These are phyloP conservation scores for Gypsophila paniculata DNA, from an alignment of 179 eudicot species.

Conservation along the genomic window DNA sequence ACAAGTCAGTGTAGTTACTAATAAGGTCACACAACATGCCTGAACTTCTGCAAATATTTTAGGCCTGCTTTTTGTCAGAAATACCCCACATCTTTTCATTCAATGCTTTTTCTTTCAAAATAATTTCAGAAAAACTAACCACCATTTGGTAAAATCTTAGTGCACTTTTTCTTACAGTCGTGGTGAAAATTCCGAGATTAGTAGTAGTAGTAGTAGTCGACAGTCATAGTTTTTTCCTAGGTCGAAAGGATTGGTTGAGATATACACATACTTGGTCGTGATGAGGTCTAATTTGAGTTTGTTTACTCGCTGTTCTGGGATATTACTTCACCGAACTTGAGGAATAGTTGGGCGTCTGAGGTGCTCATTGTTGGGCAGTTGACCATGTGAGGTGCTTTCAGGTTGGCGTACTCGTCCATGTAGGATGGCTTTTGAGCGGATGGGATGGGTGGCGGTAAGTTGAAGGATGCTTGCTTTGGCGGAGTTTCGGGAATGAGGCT, in stretches of 20 bases:
- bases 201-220: background rate
- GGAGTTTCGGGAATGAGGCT: slow-evolving; percentile 48
- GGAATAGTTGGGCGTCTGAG: slow-evolving; percentile 91
- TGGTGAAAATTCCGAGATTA: slow-evolving; percentile 19
- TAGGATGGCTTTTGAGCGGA: slow-evolving; percentile 57
- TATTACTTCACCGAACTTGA: slow-evolving; percentile 89
- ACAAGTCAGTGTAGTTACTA: slow-evolving; percentile 4
- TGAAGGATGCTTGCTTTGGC: slow-evolving; percentile 28
- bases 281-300: background rate
- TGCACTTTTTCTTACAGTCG: slow-evolving; percentile 17
- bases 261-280: slow-evolving; percentile 22
- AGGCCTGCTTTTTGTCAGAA: slow-evolving; percentile 11
- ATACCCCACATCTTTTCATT: slow-evolving; percentile 30
- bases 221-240: slow-evolving; percentile 12
- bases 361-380: slow-evolving; percentile 82
- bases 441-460: slow-evolving; percentile 35
- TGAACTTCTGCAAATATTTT: slow-evolving; percentile 19
- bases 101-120: background rate
- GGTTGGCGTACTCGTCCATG: slow-evolving; percentile 79
- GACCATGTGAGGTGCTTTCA: slow-evolving; percentile 76
- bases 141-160: slow-evolving; percentile 19
- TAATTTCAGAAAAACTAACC: slow-evolving; percentile 22
- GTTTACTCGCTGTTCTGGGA: slow-evolving; percentile 65
- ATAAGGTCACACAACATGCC: slow-evolving; percentile 27
- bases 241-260: slow-evolving; percentile 25